Percentiles rank a stretch among this genome's conserved stretches.
Evolutionary conservation across 768 basidiomycete genomes (phyloP).

Genomic region (Rubroboletus satanas): DNA sequence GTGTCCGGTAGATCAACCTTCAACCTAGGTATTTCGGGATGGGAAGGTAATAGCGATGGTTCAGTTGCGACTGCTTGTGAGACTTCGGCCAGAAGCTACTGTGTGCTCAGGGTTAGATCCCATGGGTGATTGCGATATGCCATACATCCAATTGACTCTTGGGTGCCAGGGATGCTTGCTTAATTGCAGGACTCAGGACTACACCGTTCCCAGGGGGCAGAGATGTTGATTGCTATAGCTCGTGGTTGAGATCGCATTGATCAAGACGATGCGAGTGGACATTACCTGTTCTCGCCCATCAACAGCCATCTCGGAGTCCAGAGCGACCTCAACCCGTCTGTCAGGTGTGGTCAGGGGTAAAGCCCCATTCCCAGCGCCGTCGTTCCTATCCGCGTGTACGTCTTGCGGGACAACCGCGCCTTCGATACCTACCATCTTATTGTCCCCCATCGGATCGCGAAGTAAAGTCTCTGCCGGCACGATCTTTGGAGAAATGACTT

Average conservation of each 20-base stretch:
- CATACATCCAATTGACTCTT: conserved; percentile 30
- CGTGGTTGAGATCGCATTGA: neutral
- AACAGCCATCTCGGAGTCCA: conserved; percentile 12
- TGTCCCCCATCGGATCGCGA: conserved; percentile 2
- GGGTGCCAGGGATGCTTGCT: conserved; percentile 11
- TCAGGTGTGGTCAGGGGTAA: neutral
- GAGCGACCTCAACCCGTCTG: neutral
- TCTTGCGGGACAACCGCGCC: neutral
- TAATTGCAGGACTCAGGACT: conserved; percentile 9
- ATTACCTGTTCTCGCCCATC: conserved; percentile 23
- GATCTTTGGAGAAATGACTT: neutral
- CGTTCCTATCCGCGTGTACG: neutral
- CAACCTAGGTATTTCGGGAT: conserved; percentile 20
- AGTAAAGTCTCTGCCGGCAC: neutral
- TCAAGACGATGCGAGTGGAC: neutral
- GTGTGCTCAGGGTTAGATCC: conserved; percentile 17
- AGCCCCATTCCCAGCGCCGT: neutral
- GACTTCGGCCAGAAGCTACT: conserved; percentile 27
- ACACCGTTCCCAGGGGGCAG: neutral
- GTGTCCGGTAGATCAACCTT: conserved; percentile 9
- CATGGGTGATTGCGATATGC: conserved; percentile 6
- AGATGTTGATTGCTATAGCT: conserved; percentile 4
- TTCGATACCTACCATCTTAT: conserved; percentile 22
- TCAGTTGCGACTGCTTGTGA: conserved; percentile 30
- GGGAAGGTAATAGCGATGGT: conserved; percentile 24